A percentile compares a stretch with the other conserved stretches of the same genome.
Conservation (phyloP, 1,139 yeast genomes). For the Meyerozyma elateridarum region DNA sequence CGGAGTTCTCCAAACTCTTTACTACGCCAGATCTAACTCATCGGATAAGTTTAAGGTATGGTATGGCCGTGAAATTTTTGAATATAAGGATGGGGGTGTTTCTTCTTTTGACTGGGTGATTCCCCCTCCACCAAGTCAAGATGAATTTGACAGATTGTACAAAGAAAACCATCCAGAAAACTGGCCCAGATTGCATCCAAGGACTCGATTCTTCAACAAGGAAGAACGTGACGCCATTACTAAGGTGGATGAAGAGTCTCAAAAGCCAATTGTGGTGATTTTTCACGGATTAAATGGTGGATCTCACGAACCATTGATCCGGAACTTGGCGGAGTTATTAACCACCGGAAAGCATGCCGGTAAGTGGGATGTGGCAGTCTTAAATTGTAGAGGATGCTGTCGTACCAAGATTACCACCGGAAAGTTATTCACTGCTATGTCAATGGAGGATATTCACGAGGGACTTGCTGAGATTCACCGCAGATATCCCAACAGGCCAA, state of each 20-base stretch:
- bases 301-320: slow-evolving; percentile 80
- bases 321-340: slow-evolving; percentile 50
- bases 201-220: slow-evolving; percentile 66
- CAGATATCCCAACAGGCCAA: slow-evolving; percentile 65
- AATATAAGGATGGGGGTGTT: slow-evolving; percentile 59
- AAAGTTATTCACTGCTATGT: slow-evolving; percentile 65
- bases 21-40: slow-evolving; percentile 53
- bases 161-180: slow-evolving; percentile 56
- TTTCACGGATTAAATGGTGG: slow-evolving; percentile 92
- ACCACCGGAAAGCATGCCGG: slow-evolving; percentile 12
- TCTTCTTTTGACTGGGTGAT: slow-evolving; percentile 79
- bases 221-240: slow-evolving; percentile 27
- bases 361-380: slow-evolving; percentile 60
- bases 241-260: slow-evolving; percentile 22
- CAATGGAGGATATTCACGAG: slow-evolving; percentile 69
- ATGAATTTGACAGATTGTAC: slow-evolving; percentile 46
- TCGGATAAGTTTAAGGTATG: slow-evolving; percentile 51
- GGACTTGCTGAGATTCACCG: slow-evolving; percentile 49
- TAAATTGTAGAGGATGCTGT: slow-evolving; percentile 85
- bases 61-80: slow-evolving; percentile 72
- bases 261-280: slow-evolving; percentile 62
- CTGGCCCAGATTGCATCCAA: slow-evolving; percentile 72
- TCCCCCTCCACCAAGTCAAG: slow-evolving; percentile 39
- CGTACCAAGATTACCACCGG: slow-evolving; percentile 75
- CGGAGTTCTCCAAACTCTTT: slow-evolving; percentile 74